phyloP scores from a whole-genome alignment of 768 basidiomycete genomes.

The Boletus bicolor region DNA sequence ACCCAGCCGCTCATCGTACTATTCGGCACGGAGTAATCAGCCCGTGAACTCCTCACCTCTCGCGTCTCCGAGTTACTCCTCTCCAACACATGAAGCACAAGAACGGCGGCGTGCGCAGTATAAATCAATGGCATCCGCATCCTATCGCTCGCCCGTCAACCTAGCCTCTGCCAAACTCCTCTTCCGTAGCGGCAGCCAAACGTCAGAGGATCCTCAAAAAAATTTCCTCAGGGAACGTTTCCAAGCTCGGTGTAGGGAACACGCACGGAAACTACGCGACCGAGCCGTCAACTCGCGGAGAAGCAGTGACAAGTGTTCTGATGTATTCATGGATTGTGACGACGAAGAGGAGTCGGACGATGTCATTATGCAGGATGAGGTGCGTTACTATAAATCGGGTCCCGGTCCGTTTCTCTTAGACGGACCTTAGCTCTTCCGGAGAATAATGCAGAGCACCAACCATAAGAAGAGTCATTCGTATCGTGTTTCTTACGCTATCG shows the following conservation, averaged over 20 bases:
- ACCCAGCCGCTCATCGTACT: slow-evolving; percentile 33
- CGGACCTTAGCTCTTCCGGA: slow-evolving; percentile 54
- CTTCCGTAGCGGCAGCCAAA: slow-evolving; percentile 13
- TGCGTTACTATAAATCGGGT: slow-evolving; percentile 10
- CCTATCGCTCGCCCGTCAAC: slow-evolving; percentile 19
- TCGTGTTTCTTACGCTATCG: slow-evolving; percentile 58
- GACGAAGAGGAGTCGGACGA: slow-evolving; percentile 61
- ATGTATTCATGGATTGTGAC: slow-evolving; percentile 46
- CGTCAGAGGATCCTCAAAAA: slow-evolving; percentile 47
- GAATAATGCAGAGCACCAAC: slow-evolving; percentile 57
- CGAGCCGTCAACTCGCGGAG: slow-evolving; percentile 41
- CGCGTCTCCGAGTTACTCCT: slow-evolving; percentile 41
- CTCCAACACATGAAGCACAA: slow-evolving; percentile 43
- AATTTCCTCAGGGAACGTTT: slow-evolving; percentile 57
- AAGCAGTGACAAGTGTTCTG: slow-evolving; percentile 48
- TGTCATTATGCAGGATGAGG: slow-evolving; percentile 61
- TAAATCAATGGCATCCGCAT: slow-evolving; percentile 37
- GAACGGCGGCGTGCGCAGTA: slow-evolving; percentile 56
- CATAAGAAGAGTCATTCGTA: slow-evolving; percentile 51
- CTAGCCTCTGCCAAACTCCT: slow-evolving; percentile 10
- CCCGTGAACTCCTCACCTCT: slow-evolving; percentile 53
- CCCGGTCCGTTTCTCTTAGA: slow-evolving; percentile 10
- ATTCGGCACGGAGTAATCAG: slow-evolving; percentile 28
- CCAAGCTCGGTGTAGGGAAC: slow-evolving; percentile 58
- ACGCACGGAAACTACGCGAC: slow-evolving; percentile 54